A percentile compares a stretch with the other conserved stretches of the same genome.
These are phyloP conservation scores for Knoxdaviesia proteae DNA, from an alignment of 2,329 filamentous ascomycete species.

Conservation along the genomic window DNA sequence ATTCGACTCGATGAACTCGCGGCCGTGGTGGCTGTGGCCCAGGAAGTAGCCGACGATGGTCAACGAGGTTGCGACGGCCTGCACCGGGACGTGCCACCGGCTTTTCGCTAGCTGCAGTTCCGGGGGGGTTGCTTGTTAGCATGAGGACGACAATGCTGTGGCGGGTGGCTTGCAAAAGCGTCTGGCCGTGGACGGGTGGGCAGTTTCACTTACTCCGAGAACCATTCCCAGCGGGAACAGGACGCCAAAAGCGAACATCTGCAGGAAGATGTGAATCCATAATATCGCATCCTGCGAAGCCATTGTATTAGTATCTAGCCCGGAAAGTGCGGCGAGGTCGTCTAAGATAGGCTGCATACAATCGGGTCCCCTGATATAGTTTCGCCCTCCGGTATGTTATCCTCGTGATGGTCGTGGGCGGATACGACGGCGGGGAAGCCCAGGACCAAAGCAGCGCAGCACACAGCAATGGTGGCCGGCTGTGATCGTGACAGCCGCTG, in stretches of 20 bases:
- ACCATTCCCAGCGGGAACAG: constrained; percentile 94
- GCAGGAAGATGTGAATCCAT: constrained; percentile 86
- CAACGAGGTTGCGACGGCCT: constrained; percentile 52
- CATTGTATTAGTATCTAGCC: constrained; percentile 8
- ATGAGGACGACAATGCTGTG: not conserved
- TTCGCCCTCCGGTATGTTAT: constrained; percentile 45
- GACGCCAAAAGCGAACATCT: constrained; percentile 73
- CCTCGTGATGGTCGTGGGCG: constrained; percentile 28
- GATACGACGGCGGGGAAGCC: constrained; percentile 8
- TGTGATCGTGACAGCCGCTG: no score
- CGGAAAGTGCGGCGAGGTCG: not conserved
- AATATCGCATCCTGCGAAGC: constrained; percentile 49
- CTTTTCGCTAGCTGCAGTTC: constrained; percentile 55
- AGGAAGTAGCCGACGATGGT: constrained; percentile 75
- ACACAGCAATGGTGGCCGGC: no score
- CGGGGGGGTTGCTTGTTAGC: not conserved
- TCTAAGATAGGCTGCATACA: constrained; percentile 21
- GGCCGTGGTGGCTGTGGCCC: constrained; percentile 74
- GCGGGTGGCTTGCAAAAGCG: not conserved
- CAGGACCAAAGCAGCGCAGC: no score
- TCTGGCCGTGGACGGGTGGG: not conserved
- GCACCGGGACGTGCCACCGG: constrained; percentile 83
- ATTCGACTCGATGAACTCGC: constrained; percentile 58
- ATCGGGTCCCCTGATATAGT: constrained; percentile 53
- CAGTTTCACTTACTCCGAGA: constrained; percentile 44